Percentiles rank a stretch among this genome's conserved stretches.
Evolutionary conservation across 352 stramenopile genomes (phyloP).

Genomic region (Phytopythium boreale): DNA sequence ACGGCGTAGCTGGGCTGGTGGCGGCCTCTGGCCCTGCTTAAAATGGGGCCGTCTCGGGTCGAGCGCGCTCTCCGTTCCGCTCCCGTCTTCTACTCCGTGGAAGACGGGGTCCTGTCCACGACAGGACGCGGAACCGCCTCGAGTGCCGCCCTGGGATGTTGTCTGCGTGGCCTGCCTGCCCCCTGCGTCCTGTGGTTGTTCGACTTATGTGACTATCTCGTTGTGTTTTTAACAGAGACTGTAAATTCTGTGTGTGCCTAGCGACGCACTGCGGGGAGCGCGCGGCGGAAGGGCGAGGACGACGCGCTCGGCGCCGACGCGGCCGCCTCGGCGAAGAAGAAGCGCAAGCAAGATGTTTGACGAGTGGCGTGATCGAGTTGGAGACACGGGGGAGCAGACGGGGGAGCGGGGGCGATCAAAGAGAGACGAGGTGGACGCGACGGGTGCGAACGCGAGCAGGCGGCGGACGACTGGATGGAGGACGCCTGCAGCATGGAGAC

Average conservation of each 20-base stretch:
- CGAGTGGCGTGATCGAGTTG: background rate
- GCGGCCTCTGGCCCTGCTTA: background rate
- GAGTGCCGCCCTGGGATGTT: constrained; percentile 30
- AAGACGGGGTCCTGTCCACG: constrained; percentile 14
- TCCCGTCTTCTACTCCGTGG: background rate
- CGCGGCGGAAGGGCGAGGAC: constrained; percentile 70
- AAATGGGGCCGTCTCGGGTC: constrained; percentile 7
- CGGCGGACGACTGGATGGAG: background rate
- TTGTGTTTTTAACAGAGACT: constrained; percentile 91
- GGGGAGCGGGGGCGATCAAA: background rate
- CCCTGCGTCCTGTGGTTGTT: constrained; percentile 50
- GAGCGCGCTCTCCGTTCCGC: constrained; percentile 2
- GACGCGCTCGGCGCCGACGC: constrained; percentile 30
- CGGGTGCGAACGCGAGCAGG: background rate
- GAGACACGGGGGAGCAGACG: no score
- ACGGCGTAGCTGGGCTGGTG: background rate
- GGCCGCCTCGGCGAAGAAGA: constrained; percentile 44
- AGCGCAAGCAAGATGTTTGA: constrained; percentile 75
- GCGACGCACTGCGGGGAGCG: constrained; percentile 69
- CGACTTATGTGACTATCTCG: constrained; percentile 86
- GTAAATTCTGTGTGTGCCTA: constrained; percentile 90
- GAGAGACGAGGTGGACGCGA: background rate
- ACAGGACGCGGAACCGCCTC: constrained; percentile 5
- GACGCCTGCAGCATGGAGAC: background rate
- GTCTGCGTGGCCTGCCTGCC: constrained; percentile 31